These are phyloP conservation scores for Chrysopogon serrulatus DNA, from an alignment of 176 grass and related monocot species.

Conservation along the genomic window DNA sequence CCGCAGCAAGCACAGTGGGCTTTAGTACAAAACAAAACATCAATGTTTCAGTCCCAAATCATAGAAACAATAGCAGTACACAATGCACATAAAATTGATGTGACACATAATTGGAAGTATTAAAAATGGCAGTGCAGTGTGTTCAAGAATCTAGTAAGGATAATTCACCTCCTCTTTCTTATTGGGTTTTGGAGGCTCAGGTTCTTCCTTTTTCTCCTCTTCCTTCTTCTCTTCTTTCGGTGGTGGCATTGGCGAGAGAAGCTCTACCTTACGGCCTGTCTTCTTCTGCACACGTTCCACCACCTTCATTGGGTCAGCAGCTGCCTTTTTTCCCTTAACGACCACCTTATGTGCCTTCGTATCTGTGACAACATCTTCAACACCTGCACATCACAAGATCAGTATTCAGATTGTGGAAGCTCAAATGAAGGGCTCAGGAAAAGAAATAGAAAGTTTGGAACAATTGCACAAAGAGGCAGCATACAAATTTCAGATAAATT, in stretches of 20 bases:
- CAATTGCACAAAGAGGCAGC: not conserved
- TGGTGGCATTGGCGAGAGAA: slow-evolving; percentile 59
- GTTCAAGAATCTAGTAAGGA: not conserved
- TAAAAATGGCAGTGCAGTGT: not conserved
- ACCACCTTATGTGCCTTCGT: slow-evolving; percentile 85
- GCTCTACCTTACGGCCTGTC: slow-evolving; percentile 91
- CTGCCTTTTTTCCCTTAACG: slow-evolving; percentile 91
- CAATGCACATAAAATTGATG: not conserved
- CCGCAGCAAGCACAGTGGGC: slow-evolving; percentile 42
- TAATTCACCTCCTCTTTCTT: slow-evolving; percentile 26
- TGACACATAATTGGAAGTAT: not conserved
- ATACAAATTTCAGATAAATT: not conserved
- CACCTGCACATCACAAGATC: slow-evolving; percentile 37
- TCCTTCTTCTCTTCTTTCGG: slow-evolving; percentile 65
- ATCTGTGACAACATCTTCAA: slow-evolving; percentile 75
- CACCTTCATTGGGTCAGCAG: slow-evolving; percentile 90
- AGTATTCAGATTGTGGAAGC: not conserved
- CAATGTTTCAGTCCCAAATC: not conserved
- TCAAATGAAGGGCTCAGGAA: not conserved
- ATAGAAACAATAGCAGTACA: slow-evolving; percentile 1
- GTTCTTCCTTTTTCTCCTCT: slow-evolving; percentile 60
- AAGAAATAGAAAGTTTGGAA: not conserved
- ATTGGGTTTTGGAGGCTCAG: slow-evolving; percentile 31
- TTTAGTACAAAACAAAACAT: slow-evolving; percentile 16
- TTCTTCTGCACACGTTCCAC: slow-evolving; percentile 94